Evolutionary conservation across 495 filamentous ascomycete genomes (phyloP).

Genomic region (Lophiostoma macrostomum): DNA sequence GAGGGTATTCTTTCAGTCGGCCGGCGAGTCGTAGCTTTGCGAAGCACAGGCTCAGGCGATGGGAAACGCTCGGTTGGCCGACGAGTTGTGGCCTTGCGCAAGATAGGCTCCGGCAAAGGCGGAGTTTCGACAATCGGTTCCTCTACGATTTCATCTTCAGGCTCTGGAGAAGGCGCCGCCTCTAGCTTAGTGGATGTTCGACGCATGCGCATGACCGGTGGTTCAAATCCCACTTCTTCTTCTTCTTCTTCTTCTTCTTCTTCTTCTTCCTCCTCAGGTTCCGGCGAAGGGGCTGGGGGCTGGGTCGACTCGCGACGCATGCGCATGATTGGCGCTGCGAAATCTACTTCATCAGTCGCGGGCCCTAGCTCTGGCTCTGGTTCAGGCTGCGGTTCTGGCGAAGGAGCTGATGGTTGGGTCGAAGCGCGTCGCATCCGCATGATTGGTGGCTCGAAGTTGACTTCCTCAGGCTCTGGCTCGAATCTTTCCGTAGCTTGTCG

Average conservation of each 20-base stretch:
- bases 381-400: neutral
- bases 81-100: neutral
- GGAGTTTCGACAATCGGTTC: no score
- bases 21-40: neutral
- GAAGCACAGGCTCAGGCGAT: neutral
- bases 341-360: no score
- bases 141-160: neutral
- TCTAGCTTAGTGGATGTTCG: neutral
- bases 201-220: neutral
- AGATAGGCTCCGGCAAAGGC: neutral
- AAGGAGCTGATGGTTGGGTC: no score
- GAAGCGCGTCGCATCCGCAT: constrained; percentile 1
- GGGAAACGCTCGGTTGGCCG: neutral
- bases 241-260: neutral
- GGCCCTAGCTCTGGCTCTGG: neutral
- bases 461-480: neutral
- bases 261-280: constrained; percentile 1
- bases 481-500: neutral
- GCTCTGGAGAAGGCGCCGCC: neutral
- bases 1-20: neutral
- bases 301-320: no score
- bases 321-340: no score
- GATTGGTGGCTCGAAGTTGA: neutral
- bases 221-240: constrained; percentile 2
- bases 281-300: neutral